Evolutionary conservation across 345 rosid species (phyloP).

Genomic region (Mercurialis annua): DNA sequence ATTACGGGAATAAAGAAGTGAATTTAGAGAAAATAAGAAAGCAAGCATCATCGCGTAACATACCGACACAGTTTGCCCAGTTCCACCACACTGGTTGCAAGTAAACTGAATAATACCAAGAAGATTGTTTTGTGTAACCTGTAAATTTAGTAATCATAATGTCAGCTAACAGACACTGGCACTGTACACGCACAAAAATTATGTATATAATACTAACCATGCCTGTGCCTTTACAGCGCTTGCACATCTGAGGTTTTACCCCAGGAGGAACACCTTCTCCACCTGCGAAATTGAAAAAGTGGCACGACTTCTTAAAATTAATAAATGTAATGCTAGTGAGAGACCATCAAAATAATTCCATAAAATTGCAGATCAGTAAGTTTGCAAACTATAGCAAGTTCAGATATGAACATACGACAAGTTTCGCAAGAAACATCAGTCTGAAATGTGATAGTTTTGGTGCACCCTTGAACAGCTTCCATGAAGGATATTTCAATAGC

Average conservation of each 20-base stretch:
- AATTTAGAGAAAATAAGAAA: background rate
- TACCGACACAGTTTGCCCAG: conserved; percentile 77
- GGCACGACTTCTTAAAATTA: background rate
- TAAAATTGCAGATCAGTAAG: background rate
- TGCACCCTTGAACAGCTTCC: conserved; percentile 99
- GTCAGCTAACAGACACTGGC: background rate
- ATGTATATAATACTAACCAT: conserved; percentile 49
- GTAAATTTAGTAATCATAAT: conserved; percentile 19
- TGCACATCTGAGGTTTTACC: conserved; percentile 81
- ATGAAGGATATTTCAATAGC: conserved; percentile 87
- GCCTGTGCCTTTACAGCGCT: conserved; percentile 83
- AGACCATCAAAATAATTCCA: background rate
- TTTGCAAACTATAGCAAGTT: background rate
- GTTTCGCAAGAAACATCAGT: conserved; percentile 80
- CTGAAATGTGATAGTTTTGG: conserved; percentile 74
- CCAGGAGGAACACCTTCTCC: conserved; percentile 99
- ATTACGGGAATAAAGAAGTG: background rate
- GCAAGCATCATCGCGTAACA: conserved; percentile 15
- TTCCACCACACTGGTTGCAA: conserved; percentile 77
- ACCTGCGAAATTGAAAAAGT: conserved; percentile 40
- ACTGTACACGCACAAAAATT: background rate
- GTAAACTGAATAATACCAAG: conserved; percentile 67
- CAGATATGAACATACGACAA: conserved; percentile 59
- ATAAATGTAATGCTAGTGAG: background rate
- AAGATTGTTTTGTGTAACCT: conserved; percentile 63